These are phyloP conservation scores for Tulasnella sp. DNA, from an alignment of 768 basidiomycete species.

Conservation along the genomic window DNA sequence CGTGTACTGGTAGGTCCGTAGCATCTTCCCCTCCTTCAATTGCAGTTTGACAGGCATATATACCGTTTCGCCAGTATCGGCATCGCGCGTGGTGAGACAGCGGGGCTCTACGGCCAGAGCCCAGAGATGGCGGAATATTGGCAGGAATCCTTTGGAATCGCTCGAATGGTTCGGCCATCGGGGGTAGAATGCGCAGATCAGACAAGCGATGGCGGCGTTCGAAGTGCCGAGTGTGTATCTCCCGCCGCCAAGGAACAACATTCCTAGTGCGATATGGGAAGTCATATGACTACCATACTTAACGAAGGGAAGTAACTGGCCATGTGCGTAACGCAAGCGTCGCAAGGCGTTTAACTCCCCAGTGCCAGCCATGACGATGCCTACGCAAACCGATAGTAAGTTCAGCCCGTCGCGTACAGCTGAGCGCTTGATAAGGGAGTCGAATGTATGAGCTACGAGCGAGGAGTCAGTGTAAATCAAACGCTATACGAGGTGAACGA, in stretches of 20 bases:
- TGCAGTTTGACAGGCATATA: constrained; percentile 88
- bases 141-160: constrained; percentile 85
- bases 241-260: constrained; percentile 89
- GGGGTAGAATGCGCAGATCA: constrained; percentile 88
- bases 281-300: constrained; percentile 86
- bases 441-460: constrained; percentile 58
- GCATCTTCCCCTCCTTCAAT: constrained; percentile 47
- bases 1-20: constrained; percentile 67
- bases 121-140: constrained; percentile 93
- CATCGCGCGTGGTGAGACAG: constrained; percentile 84
- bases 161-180: constrained; percentile 66
- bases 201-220: constrained; percentile 79
- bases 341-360: constrained; percentile 87
- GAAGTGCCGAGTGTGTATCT: constrained; percentile 87
- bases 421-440: constrained; percentile 78
- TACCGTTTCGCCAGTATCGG: constrained; percentile 82
- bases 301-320: constrained; percentile 51
- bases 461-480: not conserved
- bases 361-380: constrained; percentile 95
- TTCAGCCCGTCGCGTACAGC: constrained; percentile 82
- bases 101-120: constrained; percentile 90
- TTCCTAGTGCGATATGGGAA: constrained; percentile 79
- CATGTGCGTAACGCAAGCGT: constrained; percentile 79
- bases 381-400: constrained; percentile 72
- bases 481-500: not conserved